These are phyloP conservation scores for Pisolithus sp. DNA, from an alignment of 768 basidiomycete species.

Conservation along the genomic window DNA sequence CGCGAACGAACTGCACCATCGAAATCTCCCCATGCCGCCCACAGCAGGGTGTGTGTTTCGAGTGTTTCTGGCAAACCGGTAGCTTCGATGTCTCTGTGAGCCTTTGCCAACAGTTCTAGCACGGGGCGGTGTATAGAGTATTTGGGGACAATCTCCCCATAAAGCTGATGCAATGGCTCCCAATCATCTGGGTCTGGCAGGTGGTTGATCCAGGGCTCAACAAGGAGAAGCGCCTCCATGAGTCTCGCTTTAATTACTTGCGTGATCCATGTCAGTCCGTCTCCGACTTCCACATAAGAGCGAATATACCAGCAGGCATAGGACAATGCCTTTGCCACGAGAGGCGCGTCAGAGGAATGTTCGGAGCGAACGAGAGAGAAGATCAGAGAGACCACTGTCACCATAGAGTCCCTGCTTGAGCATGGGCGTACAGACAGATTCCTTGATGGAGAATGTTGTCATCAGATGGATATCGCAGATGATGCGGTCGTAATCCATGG, in stretches of 20 bases:
- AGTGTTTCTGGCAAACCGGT: conserved; percentile 9
- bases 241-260: conserved; percentile 21
- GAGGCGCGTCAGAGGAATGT: conserved; percentile 1
- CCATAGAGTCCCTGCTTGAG: conserved; percentile 18
- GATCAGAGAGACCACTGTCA: conserved; percentile 12
- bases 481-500: conserved; percentile 21
- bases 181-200: conserved; percentile 15
- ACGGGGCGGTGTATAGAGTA: conserved; percentile 20
- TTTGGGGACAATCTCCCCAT: conserved; percentile 20
- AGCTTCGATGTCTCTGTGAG: conserved; percentile 10
- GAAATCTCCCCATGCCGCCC: conserved; percentile 16
- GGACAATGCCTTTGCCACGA: conserved; percentile 22
- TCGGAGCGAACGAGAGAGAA: conserved; percentile 8
- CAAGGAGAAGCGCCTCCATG: conserved; percentile 19
- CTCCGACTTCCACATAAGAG: conserved; percentile 18
- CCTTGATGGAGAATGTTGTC: conserved; percentile 20
- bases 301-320: conserved; percentile 27
- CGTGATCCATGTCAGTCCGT: conserved; percentile 21
- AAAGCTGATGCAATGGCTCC: conserved; percentile 22
- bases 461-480: conserved; percentile 27
- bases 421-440: conserved; percentile 17
- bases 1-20: conserved; percentile 14
- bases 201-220: conserved; percentile 21
- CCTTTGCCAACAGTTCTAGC: conserved; percentile 13
- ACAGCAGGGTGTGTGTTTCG: conserved; percentile 11